Conservation (phyloP, 129 eudicot species). For the Glebionis coronaria region DNA sequence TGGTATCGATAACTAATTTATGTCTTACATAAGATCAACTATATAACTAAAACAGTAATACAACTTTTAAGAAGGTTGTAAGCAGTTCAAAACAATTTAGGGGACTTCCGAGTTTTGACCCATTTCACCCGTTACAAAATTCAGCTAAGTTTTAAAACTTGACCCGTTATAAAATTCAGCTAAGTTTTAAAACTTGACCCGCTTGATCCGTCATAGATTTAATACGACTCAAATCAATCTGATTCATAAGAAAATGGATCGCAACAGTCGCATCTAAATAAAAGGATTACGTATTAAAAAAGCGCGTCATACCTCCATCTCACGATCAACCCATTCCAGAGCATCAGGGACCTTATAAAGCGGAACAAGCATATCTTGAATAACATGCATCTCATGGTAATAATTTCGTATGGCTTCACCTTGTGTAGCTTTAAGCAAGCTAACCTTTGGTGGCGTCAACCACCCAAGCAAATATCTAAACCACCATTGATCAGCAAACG, state of each 20-base stretch:
- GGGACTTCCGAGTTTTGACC: background rate
- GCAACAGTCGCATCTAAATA: background rate
- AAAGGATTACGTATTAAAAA: background rate
- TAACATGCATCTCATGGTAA: constrained; percentile 92
- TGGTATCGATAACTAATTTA: too few relatives aligned
- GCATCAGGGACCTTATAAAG: constrained; percentile 91
- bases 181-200: background rate
- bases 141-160: too few relatives aligned
- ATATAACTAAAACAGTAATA: background rate
- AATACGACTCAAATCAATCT: background rate
- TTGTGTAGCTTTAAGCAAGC: constrained; percentile 87
- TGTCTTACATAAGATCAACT: too few relatives aligned
- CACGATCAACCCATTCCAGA: constrained; percentile 72
- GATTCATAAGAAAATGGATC: background rate
- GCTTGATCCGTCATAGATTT: background rate
- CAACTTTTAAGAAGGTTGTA: background rate
- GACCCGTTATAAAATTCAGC: background rate
- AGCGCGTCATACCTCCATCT: constrained; percentile 64
- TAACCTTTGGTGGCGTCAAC: constrained; percentile 96
- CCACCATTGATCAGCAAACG: constrained; percentile 89
- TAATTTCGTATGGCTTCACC: constrained; percentile 88
- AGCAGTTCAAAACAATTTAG: background rate
- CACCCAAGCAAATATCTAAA: constrained; percentile 75
- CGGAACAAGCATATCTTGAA: constrained; percentile 92
- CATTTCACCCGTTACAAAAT: background rate